Evolutionary conservation across 371 early-diverging fungal species (phyloP).

Genomic region (Coemansia sp.): DNA sequence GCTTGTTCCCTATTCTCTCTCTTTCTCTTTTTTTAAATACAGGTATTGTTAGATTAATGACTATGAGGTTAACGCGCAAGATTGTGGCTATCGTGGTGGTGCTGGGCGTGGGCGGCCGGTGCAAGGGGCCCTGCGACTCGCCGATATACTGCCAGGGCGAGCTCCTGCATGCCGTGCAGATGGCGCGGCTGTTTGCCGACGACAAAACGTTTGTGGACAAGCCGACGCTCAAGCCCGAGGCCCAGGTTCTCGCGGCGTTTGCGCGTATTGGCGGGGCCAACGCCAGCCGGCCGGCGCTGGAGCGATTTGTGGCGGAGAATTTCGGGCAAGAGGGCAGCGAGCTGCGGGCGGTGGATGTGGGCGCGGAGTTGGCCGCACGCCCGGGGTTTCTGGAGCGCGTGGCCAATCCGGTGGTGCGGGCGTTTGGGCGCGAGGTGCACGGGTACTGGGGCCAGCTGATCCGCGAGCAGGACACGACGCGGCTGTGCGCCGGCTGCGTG

Average conservation of each 20-base stretch:
- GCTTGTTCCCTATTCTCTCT: background rate
- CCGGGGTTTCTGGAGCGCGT: slow-evolving; percentile 59
- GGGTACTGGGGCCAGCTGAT: slow-evolving; percentile 64
- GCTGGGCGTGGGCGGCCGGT: slow-evolving; percentile 22
- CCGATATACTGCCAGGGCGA: slow-evolving; percentile 11
- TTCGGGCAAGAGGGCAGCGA: slow-evolving; percentile 61
- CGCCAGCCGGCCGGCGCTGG: slow-evolving; percentile 54
- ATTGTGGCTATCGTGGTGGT: background rate
- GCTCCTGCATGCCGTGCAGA: slow-evolving; percentile 60
- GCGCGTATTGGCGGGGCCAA: slow-evolving; percentile 52
- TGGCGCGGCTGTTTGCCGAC: slow-evolving; percentile 60
- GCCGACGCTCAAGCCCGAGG: slow-evolving; percentile 64
- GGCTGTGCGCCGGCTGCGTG: slow-evolving; percentile 59
- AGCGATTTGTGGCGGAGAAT: slow-evolving; percentile 62
- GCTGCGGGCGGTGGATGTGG: slow-evolving; percentile 44
- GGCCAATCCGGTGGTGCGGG: slow-evolving; percentile 55
- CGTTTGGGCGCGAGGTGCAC: slow-evolving; percentile 59
- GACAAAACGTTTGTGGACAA: slow-evolving; percentile 67
- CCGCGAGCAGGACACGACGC: slow-evolving; percentile 53
- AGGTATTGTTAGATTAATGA: background rate
- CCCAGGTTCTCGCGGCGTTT: slow-evolving; percentile 58
- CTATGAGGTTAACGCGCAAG: background rate
- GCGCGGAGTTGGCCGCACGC: slow-evolving; percentile 49
- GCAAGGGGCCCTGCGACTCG: slow-evolving; percentile 52
- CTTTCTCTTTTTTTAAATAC: background rate